A percentile compares a stretch with the other conserved stretches of the same genome.
phyloP scores from a whole-genome alignment of 1,284 basidiomycete species.

The Gomphus bonarii region DNA sequence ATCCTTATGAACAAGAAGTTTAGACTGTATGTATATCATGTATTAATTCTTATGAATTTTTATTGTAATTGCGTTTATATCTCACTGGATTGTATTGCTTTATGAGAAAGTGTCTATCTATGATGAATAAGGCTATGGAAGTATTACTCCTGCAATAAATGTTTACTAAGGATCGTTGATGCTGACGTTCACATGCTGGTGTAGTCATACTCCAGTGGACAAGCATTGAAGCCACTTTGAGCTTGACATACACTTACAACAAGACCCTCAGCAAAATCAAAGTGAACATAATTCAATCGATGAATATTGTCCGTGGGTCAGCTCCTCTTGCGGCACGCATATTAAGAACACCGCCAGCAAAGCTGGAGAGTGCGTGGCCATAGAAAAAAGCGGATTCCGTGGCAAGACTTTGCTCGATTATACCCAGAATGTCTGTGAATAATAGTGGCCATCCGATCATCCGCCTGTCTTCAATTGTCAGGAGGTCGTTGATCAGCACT shows the following conservation, averaged over 20 bases:
- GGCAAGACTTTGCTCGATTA: constrained; percentile 34
- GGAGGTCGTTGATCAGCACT: constrained; percentile 31
- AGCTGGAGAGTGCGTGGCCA: constrained; percentile 32
- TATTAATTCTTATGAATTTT: not conserved
- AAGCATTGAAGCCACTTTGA: no score
- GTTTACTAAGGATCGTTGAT: no score
- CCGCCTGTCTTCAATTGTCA: constrained; percentile 30
- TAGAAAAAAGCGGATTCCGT: constrained; percentile 32
- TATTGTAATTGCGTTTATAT: no score
- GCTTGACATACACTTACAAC: no score
- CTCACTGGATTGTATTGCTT: no score
- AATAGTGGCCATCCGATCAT: constrained; percentile 32
- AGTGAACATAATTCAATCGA: constrained; percentile 15
- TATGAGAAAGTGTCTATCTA: no score
- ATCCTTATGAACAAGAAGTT: constrained; percentile 34
- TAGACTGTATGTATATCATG: constrained; percentile 15
- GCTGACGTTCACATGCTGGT: no score
- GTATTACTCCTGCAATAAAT: no score
- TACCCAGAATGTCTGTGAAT: constrained; percentile 32
- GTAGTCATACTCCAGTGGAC: no score
- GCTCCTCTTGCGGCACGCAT: constrained; percentile 28
- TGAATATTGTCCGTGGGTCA: constrained; percentile 27
- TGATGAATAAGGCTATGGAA: no score
- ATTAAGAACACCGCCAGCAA: constrained; percentile 33
- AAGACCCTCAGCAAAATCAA: not conserved